A percentile compares a stretch with the other conserved stretches of the same genome.
These are phyloP conservation scores for Saitozyma sp. DNA, from an alignment of 768 basidiomycete species.

Conservation along the genomic window DNA sequence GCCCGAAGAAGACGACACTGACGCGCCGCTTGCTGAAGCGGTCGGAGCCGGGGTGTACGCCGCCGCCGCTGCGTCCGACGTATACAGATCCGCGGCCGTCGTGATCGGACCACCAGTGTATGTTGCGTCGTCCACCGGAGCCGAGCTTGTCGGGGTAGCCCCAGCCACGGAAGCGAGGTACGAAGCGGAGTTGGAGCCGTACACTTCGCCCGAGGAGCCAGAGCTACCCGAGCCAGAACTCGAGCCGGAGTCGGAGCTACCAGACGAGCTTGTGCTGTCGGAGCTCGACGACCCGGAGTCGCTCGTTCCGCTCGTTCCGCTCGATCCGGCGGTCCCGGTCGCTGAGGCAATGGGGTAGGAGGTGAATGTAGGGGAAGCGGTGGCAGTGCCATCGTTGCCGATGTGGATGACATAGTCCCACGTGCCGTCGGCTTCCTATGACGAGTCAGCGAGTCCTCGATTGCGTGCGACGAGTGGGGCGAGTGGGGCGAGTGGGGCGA, in stretches of 20 bases:
- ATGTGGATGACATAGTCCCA: slow-evolving; percentile 52
- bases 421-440: slow-evolving; percentile 47
- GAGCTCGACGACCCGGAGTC: slow-evolving; percentile 2
- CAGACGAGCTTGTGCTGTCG: slow-evolving; percentile 4
- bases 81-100: slow-evolving; percentile 11
- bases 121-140: not conserved
- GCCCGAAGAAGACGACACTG: slow-evolving; percentile 9
- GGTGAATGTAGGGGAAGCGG: slow-evolving; percentile 36
- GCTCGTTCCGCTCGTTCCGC: not conserved
- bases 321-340: not conserved
- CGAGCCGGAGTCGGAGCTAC: slow-evolving; percentile 9
- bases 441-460: no score
- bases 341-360: not conserved
- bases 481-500: not conserved
- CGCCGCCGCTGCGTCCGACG: not conserved
- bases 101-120: slow-evolving; percentile 17
- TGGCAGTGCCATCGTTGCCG: slow-evolving; percentile 49
- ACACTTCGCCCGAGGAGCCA: slow-evolving; percentile 1
- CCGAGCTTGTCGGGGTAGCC: slow-evolving; percentile 10
- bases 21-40: not conserved
- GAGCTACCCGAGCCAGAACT: slow-evolving; percentile 4
- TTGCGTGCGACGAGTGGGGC: no score
- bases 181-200: not conserved
- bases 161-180: no score
- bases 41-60: no score